Base-by-base conservation (phyloP, 176 grass and related monocot genomes). In the Aegilops longissima region DNA sequence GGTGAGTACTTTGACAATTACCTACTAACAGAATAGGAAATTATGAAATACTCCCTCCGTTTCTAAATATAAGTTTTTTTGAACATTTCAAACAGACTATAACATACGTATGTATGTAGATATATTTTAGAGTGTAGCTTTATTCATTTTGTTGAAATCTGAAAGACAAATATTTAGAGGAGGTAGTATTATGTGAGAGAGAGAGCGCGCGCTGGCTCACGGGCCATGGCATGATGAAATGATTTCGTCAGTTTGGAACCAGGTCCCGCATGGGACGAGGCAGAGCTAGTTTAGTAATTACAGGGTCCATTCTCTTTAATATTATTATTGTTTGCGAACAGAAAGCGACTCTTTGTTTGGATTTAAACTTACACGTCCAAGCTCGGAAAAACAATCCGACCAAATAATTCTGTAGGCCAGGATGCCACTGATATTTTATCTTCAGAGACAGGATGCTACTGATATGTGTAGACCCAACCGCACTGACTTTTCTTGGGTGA, bases 181-280 rank as follows among this genome's bases (percentile, higher is more conserved):
- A 31, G 31, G 31, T 56, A 20, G 14, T 49, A 5, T 49, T 49
- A 17, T 2, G 12, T 0, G 83, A 78, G 14, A 7, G 52, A 80
- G 61, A 76, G 58, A 81, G 64, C 65, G 86, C 54, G 56, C 65
- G 86, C 69, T 85, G 44, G 39, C 21, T 90, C 95, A 97, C 93
- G 93, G 89, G 51, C 18, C 82, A 92, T 91, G 90, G 88, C 87
- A 93, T 82, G 77, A 29, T 78, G 84, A 78, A 88, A 95, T 95
- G 63, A 86, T 90, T 88, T 74, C 72, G 90, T 95, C 89, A 90
- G 61, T 92, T 93, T 52, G 31, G 51, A 39, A 40, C 76, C 85
- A 20, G 61, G 86, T 77, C 90, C 74, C 63, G 66, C 66, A 67
- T 23, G 80, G 23, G 68, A 90, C 71, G 84, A 88, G 51, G 21